These are phyloP conservation scores for Basipetospora chlamydospora DNA, from an alignment of 2,329 filamentous ascomycete species.

Conservation along the genomic window DNA sequence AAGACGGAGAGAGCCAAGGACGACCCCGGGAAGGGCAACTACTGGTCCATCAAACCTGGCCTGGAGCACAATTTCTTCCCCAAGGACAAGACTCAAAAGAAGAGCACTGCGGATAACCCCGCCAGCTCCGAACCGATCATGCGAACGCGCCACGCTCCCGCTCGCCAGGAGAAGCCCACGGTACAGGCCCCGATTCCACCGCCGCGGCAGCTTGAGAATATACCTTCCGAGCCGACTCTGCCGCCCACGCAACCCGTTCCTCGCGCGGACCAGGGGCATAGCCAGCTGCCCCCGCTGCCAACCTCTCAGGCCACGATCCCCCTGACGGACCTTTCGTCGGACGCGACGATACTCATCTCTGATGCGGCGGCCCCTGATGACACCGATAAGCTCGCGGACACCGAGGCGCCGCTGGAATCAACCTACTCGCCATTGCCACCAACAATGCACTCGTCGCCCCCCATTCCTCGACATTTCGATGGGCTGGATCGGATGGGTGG, in stretches of 20 bases:
- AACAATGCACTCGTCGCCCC: slow-evolving; percentile 81
- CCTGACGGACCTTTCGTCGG: slow-evolving; percentile 50
- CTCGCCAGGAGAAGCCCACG: slow-evolving; percentile 6
- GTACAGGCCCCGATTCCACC: not conserved
- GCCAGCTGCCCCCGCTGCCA: slow-evolving; percentile 22
- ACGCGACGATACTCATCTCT: slow-evolving; percentile 62
- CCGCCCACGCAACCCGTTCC: slow-evolving; percentile 24
- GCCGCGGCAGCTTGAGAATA: too few relatives aligned
- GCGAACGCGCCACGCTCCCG: too few relatives aligned
- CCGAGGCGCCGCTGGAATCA: slow-evolving; percentile 24
- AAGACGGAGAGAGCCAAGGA: slow-evolving; percentile 95
- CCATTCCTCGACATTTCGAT: slow-evolving; percentile 53
- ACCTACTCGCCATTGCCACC: slow-evolving; percentile 56
- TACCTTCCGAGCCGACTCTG: slow-evolving; percentile 30
- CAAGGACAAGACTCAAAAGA: slow-evolving; percentile 55
- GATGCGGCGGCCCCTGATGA: slow-evolving; percentile 46
- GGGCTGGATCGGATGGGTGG: slow-evolving; percentile 45
- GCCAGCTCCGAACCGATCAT: slow-evolving; percentile 6
- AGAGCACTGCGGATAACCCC: not conserved
- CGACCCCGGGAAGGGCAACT: slow-evolving; percentile 93
- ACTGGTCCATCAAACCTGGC: slow-evolving; percentile 87
- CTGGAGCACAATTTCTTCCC: slow-evolving; percentile 78
- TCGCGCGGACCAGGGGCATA: slow-evolving; percentile 18
- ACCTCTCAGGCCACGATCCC: slow-evolving; percentile 17
- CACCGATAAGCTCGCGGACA: slow-evolving; percentile 23